Percentiles rank a stretch among this genome's conserved stretches.
Evolutionary conservation across 31 red algal genomes (phyloP).

Genomic region (Porphyra umbilicalis): DNA sequence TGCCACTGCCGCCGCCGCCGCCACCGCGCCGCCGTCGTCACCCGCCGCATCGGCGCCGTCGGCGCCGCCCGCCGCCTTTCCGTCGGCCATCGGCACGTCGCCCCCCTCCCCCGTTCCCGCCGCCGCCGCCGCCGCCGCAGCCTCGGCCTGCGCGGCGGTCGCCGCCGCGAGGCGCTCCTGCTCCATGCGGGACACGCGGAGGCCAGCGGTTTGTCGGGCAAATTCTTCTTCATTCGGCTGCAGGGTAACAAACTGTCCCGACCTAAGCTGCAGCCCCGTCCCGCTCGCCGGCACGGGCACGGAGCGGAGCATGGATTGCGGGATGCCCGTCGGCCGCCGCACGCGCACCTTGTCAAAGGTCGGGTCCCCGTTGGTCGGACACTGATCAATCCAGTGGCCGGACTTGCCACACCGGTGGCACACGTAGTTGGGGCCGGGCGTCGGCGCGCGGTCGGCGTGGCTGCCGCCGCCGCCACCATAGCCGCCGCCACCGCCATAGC

Average conservation of each 20-base stretch:
- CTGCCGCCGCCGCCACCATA: not conserved
- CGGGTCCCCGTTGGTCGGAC: conserved; percentile 91
- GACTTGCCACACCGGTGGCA: conserved; percentile 95
- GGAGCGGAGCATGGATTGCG: conserved; percentile 85
- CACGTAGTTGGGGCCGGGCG: conserved; percentile 84
- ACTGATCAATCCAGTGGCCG: conserved; percentile 99
- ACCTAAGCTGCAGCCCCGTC: conserved; percentile 84
- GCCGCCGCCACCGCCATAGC: not conserved
- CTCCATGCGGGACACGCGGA: conserved; percentile 51
- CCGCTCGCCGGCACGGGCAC: conserved; percentile 91
- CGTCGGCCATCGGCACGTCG: not conserved
- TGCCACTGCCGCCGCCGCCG: not conserved
- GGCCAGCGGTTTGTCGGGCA: conserved; percentile 76
- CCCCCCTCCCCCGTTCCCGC: not conserved
- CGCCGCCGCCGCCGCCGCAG: not conserved
- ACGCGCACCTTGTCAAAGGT: conserved; percentile 92
- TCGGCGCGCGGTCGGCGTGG: conserved; percentile 64
- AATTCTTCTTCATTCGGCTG: conserved; percentile 99
- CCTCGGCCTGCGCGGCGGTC: not conserved
- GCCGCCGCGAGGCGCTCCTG: not conserved
- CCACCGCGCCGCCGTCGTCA: too few relatives aligned
- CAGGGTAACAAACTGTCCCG: conserved; percentile 98
- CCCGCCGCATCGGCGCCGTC: not conserved
- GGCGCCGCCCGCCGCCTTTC: not conserved
- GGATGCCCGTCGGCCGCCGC: conserved; percentile 96